Percentiles rank a stretch among this genome's conserved stretches.
Conservation (phyloP, 2,329 filamentous ascomycete genomes). For the Parastagonospora nodorum region DNA sequence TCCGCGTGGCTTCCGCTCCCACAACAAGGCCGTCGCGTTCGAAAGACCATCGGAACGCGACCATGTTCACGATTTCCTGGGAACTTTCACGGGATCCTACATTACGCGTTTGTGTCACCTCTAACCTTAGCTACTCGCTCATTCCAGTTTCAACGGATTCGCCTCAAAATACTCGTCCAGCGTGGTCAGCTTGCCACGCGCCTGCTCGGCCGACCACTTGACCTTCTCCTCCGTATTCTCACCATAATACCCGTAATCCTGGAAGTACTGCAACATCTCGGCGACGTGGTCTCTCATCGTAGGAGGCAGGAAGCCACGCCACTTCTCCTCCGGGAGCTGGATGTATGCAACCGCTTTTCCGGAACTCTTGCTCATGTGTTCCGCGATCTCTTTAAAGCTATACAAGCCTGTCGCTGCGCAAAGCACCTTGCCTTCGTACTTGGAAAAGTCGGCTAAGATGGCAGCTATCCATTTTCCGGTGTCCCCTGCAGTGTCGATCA, state of each 20-base stretch:
- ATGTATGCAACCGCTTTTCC: constrained; percentile 36
- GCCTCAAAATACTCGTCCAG: constrained; percentile 46
- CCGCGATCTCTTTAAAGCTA: constrained; percentile 48
- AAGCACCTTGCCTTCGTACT: constrained; percentile 49
- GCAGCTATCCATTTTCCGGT: constrained; percentile 48
- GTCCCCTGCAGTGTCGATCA: constrained; percentile 50
- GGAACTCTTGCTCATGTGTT: constrained; percentile 44
- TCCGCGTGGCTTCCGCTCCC: too few relatives aligned
- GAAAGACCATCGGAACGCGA: too few relatives aligned
- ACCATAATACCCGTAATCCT: constrained; percentile 44
- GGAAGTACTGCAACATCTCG: constrained; percentile 21
- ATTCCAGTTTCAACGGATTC: constrained; percentile 27
- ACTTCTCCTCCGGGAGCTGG: constrained; percentile 15
- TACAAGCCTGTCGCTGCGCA: constrained; percentile 48
- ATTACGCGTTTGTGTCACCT: background rate
- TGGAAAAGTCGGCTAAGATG: constrained; percentile 48
- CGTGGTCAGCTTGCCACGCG: constrained; percentile 38
- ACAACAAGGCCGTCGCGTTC: too few relatives aligned
- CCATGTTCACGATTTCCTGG: too few relatives aligned
- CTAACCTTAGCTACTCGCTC: background rate
- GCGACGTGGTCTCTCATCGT: constrained; percentile 9
- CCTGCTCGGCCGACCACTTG: constrained; percentile 33
- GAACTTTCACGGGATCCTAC: background rate
- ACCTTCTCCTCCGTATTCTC: constrained; percentile 38
- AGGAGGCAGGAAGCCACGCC: constrained; percentile 3